A percentile compares a stretch with the other conserved stretches of the same genome.
phyloP scores from a whole-genome alignment of 169 alveolate genomes.

The Toxoplasma gondii region DNA sequence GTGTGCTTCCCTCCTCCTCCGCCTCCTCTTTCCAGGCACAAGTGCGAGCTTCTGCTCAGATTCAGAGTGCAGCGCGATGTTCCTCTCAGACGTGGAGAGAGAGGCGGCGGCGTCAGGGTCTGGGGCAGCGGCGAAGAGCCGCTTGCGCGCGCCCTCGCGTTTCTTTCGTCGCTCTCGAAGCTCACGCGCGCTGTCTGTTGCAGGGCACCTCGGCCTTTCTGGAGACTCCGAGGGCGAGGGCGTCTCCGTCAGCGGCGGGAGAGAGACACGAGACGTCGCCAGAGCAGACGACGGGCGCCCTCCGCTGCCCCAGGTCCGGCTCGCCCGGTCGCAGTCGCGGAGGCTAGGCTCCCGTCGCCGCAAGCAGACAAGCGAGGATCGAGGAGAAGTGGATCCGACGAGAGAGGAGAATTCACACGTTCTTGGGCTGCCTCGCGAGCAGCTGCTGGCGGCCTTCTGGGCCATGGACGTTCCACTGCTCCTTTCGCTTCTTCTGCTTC shows the following conservation, averaged over 20 bases:
- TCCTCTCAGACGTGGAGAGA: background rate
- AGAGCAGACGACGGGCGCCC: background rate
- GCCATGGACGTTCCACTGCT: conserved; percentile 55
- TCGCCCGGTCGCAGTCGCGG: background rate
- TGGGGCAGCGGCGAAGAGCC: background rate
- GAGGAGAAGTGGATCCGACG: background rate
- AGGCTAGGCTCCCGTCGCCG: background rate
- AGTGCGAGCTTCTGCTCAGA: conserved; percentile 26
- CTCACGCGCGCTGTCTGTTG: background rate
- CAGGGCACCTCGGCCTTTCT: background rate
- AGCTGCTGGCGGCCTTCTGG: conserved; percentile 59
- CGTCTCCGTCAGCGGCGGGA: background rate
- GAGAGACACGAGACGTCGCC: background rate
- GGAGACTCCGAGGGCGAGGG: background rate
- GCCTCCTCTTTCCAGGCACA: background rate
- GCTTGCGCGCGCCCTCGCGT: background rate
- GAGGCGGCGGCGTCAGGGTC: background rate
- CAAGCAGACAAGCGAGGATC: background rate
- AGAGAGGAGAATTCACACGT: background rate
- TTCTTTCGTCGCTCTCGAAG: background rate
- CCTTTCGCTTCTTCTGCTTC: conserved; percentile 62
- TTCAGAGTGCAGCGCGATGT: conserved; percentile 4
- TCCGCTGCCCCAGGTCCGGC: background rate
- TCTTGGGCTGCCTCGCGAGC: conserved; percentile 56
- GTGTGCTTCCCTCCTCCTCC: background rate